Conservation (phyloP, 768 basidiomycete genomes). For the Ephemerocybe angulata region DNA sequence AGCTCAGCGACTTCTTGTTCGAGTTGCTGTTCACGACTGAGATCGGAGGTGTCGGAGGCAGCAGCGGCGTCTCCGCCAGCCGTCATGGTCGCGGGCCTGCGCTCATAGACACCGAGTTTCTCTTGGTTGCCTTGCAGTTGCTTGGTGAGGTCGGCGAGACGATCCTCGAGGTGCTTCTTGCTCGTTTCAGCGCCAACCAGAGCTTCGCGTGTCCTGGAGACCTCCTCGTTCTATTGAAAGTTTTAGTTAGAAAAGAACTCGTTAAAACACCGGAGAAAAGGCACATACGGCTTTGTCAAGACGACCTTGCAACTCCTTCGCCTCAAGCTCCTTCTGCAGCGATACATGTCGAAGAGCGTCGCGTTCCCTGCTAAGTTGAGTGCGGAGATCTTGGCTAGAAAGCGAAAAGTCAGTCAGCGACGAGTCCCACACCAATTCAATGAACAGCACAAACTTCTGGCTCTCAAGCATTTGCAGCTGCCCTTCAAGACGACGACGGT, state of each 20-base stretch:
- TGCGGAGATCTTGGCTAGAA: slow-evolving; percentile 67
- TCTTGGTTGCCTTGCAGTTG: slow-evolving; percentile 76
- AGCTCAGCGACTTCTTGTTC: slow-evolving; percentile 84
- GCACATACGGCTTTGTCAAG: slow-evolving; percentile 66
- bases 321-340: slow-evolving; percentile 77
- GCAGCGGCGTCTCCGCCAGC: slow-evolving; percentile 23
- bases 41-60: slow-evolving; percentile 33
- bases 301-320: slow-evolving; percentile 67
- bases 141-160: slow-evolving; percentile 54
- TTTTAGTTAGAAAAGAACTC: slow-evolving; percentile 8
- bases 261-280: background rate
- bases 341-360: slow-evolving; percentile 70
- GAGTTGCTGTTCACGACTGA: slow-evolving; percentile 72
- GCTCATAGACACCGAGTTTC: slow-evolving; percentile 85
- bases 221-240: slow-evolving; percentile 49
- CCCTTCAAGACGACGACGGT: slow-evolving; percentile 74
- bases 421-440: no score
- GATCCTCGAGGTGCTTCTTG: slow-evolving; percentile 74
- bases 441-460: slow-evolving; percentile 57
- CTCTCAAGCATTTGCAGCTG: slow-evolving; percentile 74
- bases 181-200: slow-evolving; percentile 73
- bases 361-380: slow-evolving; percentile 68
- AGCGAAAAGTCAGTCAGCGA: no score
- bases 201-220: slow-evolving; percentile 64
- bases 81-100: slow-evolving; percentile 41